Percentiles rank a stretch among this genome's conserved stretches.
These are phyloP conservation scores for Botryotinia convoluta DNA, from an alignment of 2,329 filamentous ascomycete genomes.

Conservation along the genomic window DNA sequence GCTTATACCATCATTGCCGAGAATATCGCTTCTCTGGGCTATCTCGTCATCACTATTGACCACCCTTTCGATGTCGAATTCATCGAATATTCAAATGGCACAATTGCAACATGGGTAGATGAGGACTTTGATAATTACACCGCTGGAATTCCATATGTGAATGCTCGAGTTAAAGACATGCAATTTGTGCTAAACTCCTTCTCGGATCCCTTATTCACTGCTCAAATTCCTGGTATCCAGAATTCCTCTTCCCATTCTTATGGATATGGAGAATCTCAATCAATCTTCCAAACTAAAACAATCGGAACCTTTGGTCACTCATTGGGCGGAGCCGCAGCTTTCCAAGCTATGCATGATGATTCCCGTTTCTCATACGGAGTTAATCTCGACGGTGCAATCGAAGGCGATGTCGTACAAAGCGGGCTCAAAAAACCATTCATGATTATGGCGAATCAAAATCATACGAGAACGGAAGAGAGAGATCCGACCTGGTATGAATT, in stretches of 20 bases:
- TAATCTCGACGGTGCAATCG: slow-evolving; percentile 42
- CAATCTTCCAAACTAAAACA: slow-evolving; percentile 15
- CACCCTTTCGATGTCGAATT: slow-evolving; percentile 40
- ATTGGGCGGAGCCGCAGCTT: slow-evolving; percentile 39
- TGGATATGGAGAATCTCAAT: neutral
- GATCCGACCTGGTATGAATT: slow-evolving; percentile 35
- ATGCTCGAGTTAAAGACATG: slow-evolving; percentile 30
- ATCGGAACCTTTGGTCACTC: slow-evolving; percentile 39
- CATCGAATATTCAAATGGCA: slow-evolving; percentile 38
- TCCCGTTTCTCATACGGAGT: slow-evolving; percentile 39
- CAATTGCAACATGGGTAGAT: slow-evolving; percentile 17
- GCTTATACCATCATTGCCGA: slow-evolving; percentile 37
- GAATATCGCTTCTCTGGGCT: slow-evolving; percentile 39
- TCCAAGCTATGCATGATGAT: slow-evolving; percentile 37
- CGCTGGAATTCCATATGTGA: slow-evolving; percentile 22
- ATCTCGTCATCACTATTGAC: slow-evolving; percentile 39
- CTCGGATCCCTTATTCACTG: neutral
- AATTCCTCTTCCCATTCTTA: neutral
- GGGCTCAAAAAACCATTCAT: slow-evolving; percentile 39
- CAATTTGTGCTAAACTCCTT: slow-evolving; percentile 33
- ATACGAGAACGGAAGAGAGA: slow-evolving; percentile 31
- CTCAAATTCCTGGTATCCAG: slow-evolving; percentile 1
- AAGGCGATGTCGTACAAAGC: slow-evolving; percentile 30
- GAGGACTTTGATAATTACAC: slow-evolving; percentile 25
- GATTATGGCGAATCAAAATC: slow-evolving; percentile 33